Evolutionary conservation across 1,284 basidiomycete species (phyloP), one percentile per base, ranked within the genome.

Genomic region (Apiotrichum veenhuisii): DNA sequence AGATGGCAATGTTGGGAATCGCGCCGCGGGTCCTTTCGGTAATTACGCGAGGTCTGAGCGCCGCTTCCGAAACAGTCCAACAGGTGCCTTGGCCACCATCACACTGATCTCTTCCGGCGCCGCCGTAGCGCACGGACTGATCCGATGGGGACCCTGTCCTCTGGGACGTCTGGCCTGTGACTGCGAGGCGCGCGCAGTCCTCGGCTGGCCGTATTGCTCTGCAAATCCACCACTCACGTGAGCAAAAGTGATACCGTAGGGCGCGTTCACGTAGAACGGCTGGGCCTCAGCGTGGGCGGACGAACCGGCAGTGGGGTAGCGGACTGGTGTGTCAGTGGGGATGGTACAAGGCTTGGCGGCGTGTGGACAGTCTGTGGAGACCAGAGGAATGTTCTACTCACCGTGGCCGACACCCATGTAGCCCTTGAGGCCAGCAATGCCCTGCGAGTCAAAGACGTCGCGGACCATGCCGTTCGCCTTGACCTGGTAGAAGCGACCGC

Each of bases 381-480:
- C 23, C n/a, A 36, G 25, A n/a, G 12, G 23, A 12, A 17, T 5
- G 18, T 30, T 20, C 23, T 34, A 73, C 84, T 70, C 67, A 95
- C 93, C 94, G 77, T 99, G 96, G 1, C 96, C 96, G 58, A 99
- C 85, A 60, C 96, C 96, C 96, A 99, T 99, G 59, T 87, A 87
- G 23, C 96, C 96, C 64, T 87, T 82, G 62, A 98, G 79, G 62
- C 85, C 86, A 45, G 85, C 82, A 55, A 98, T 80, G 23, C 88
- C 83, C 69, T 83, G 83, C 50, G 84, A 81, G 76, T 97, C 93
- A 77, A 99, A 95, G 61, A 99, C 89, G 75, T 99, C 96, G 57
- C 95, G 85, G 68, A 99, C 95, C 96, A 99, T 98, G 43, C 96
- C 96, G 75, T 98, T 99, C n/a, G 93, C 91, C 79, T 99, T 99